Evolutionary conservation across 2,329 filamentous ascomycete species (phyloP).

Genomic region (Paecilomyces formosus): DNA sequence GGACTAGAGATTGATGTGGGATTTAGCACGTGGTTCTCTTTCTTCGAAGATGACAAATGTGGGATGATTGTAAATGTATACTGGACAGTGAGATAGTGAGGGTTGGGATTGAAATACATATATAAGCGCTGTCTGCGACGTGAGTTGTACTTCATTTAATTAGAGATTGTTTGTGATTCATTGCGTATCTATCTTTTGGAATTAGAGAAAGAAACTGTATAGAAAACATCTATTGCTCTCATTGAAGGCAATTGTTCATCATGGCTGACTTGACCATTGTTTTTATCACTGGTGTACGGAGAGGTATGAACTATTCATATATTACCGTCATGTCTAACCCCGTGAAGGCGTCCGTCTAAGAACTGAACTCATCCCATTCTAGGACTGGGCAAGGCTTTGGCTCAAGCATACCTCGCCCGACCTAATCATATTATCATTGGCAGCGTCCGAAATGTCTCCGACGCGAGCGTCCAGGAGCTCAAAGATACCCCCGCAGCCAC

Average conservation of each 20-base stretch:
- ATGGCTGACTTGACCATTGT: background rate
- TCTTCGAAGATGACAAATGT: no score
- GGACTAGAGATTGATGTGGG: no score
- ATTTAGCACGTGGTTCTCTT: no score
- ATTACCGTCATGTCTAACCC: background rate
- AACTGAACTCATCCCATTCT: background rate
- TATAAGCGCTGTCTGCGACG: no score
- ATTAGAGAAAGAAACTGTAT: background rate
- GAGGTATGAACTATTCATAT: background rate
- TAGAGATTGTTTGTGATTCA: no score
- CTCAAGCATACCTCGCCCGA: constrained; percentile 2
- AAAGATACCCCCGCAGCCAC: constrained; percentile 25
- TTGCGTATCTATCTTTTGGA: no score
- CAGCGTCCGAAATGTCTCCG: background rate
- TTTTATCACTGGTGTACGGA: background rate
- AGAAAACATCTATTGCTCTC: background rate
- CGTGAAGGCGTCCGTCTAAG: background rate
- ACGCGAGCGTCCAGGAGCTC: background rate
- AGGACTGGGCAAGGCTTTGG: background rate
- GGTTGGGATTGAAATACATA: no score
- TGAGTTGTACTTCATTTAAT: no score
- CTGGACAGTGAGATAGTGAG: no score
- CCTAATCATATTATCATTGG: constrained; percentile 3
- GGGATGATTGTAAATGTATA: no score
- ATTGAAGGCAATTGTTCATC: background rate